Conservation (phyloP, 768 basidiomycete species). For the Mycena metata region DNA sequence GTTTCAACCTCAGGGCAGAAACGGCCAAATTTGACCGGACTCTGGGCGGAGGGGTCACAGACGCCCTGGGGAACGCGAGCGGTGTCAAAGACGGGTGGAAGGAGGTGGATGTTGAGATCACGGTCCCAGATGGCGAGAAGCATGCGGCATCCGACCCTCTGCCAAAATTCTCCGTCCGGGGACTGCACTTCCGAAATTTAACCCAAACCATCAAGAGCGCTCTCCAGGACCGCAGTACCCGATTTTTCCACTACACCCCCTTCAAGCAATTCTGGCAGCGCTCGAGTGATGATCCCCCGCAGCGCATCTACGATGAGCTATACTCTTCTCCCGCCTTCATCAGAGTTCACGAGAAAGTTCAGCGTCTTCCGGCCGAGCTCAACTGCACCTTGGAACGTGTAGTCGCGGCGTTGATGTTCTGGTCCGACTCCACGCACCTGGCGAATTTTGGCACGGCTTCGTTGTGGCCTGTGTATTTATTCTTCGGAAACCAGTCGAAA, state of each 20-base stretch:
- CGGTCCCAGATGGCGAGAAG: constrained; percentile 41
- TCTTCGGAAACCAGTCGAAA: constrained; percentile 58
- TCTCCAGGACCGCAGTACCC: constrained; percentile 11
- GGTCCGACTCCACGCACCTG: constrained; percentile 53
- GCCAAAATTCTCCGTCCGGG: constrained; percentile 15
- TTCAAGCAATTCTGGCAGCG: constrained; percentile 44
- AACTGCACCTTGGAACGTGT: constrained; percentile 34
- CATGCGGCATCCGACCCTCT: constrained; percentile 24
- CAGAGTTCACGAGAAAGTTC: constrained; percentile 38
- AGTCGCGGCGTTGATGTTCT: constrained; percentile 47
- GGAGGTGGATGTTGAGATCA: constrained; percentile 25
- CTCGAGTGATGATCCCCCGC: constrained; percentile 9
- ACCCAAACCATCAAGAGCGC: constrained; percentile 29
- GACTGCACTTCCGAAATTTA: constrained; percentile 36
- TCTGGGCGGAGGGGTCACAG: not conserved
- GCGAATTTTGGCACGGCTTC: constrained; percentile 52
- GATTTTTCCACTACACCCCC: constrained; percentile 41
- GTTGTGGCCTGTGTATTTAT: constrained; percentile 59
- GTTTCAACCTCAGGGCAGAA: constrained; percentile 15
- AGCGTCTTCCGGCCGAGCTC: constrained; percentile 34
- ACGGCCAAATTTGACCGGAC: constrained; percentile 10
- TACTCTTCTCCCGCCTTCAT: constrained; percentile 44
- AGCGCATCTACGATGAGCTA: constrained; percentile 41
- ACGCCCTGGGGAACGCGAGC: not conserved
- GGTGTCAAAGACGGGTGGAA: constrained; percentile 31